These are phyloP conservation scores for Eremothecium gossypii DNA, from an alignment of 1,139 yeast genomes.

Conservation along the genomic window DNA sequence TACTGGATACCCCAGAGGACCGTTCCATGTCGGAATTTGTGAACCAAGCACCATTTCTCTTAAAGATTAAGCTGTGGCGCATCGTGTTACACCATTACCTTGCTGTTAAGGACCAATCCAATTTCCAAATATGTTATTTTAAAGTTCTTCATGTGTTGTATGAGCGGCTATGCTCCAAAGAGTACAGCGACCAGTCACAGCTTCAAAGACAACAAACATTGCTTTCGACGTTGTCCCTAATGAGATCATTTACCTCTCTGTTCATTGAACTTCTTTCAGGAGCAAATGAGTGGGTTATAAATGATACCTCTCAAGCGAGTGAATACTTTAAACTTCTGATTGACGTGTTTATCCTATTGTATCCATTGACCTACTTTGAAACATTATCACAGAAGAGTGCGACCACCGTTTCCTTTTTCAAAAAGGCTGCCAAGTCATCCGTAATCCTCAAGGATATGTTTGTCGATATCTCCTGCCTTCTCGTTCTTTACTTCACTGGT, in stretches of 20 bases:
- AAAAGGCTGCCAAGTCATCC: constrained; percentile 28
- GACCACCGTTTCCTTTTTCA: constrained; percentile 23
- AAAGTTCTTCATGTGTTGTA: constrained; percentile 38
- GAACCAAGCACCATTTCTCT: constrained; percentile 51
- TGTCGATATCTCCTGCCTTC: constrained; percentile 35
- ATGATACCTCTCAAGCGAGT: constrained; percentile 5
- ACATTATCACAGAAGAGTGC: constrained; percentile 25
- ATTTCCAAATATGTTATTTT: constrained; percentile 49
- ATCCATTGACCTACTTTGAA: constrained; percentile 35
- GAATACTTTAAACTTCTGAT: constrained; percentile 29
- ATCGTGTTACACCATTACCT: constrained; percentile 56
- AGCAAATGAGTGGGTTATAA: constrained; percentile 8
- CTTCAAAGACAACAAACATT: constrained; percentile 28
- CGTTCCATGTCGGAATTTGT: constrained; percentile 52
- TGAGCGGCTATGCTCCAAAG: constrained; percentile 31
- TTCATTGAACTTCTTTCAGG: constrained; percentile 10
- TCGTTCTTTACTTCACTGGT: constrained; percentile 32
- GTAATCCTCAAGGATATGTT: constrained; percentile 45
- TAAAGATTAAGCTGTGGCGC: constrained; percentile 69
- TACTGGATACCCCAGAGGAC: constrained; percentile 29
- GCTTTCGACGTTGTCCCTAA: constrained; percentile 38
- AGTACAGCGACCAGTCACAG: constrained; percentile 13
- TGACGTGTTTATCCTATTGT: constrained; percentile 33
- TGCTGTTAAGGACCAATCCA: constrained; percentile 32
- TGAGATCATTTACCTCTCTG: constrained; percentile 29